Percentiles rank a stretch among this genome's conserved stretches.
Evolutionary conservation across 2,329 filamentous ascomycete species (phyloP).

Genomic region (Ophioceras dolichostomum): DNA sequence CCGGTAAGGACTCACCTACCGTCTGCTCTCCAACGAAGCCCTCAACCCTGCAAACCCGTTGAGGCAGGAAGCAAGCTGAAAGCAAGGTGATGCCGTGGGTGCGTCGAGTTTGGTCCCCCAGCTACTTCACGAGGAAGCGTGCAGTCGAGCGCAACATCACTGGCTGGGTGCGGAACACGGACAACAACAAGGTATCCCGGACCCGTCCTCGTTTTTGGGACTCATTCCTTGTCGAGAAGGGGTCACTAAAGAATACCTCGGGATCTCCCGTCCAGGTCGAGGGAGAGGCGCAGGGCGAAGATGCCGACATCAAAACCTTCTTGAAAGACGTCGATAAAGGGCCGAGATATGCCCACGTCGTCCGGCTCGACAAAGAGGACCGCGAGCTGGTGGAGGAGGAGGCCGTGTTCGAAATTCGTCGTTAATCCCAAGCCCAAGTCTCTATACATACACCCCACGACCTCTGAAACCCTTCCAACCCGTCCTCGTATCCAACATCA

Average conservation of each 20-base stretch:
- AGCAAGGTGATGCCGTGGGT: too few relatives aligned
- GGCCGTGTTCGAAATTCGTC: slow-evolving; percentile 46
- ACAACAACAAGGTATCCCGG: slow-evolving; percentile 35
- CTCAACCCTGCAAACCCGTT: background rate
- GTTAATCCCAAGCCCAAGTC: too few relatives aligned
- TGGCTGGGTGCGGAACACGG: slow-evolving; percentile 50
- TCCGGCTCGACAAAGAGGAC: slow-evolving; percentile 58
- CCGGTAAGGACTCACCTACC: slow-evolving; percentile 27
- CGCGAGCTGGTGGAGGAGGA: slow-evolving; percentile 57
- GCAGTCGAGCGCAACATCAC: slow-evolving; percentile 38
- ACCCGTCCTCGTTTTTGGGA: background rate
- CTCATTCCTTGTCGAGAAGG: background rate
- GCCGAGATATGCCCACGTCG: slow-evolving; percentile 59
- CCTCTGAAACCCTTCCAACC: too few relatives aligned
- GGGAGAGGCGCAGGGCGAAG: slow-evolving; percentile 74
- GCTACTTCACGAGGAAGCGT: slow-evolving; percentile 41
- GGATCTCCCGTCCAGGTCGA: slow-evolving; percentile 55
- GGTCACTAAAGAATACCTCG: too few relatives aligned
- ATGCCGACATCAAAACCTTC: slow-evolving; percentile 53
- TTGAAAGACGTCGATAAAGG: slow-evolving; percentile 65
- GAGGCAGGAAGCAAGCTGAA: too few relatives aligned
- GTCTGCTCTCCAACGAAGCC: too few relatives aligned
- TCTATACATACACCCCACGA: too few relatives aligned
- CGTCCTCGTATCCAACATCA: too few relatives aligned
- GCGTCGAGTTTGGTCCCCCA: slow-evolving; percentile 10